Evolutionary conservation across 306 rosid species (phyloP).

Genomic region (Lagenaria siceraria): DNA sequence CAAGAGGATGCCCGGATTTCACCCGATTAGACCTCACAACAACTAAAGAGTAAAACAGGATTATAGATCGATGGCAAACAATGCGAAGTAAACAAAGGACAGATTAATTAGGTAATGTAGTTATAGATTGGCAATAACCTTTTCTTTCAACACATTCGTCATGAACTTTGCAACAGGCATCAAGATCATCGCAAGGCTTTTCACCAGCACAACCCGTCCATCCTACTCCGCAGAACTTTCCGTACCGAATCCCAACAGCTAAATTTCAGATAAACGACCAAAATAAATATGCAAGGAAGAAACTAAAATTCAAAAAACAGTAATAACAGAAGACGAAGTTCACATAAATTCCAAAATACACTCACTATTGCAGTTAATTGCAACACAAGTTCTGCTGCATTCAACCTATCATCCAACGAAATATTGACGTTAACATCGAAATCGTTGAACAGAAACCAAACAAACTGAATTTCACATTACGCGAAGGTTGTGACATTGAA

Average conservation of each 20-base stretch:
- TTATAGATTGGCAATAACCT: slow-evolving; percentile 23
- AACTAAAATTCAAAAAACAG: not conserved
- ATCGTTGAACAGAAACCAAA: not conserved
- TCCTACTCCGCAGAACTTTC: slow-evolving; percentile 82
- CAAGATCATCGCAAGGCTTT: slow-evolving; percentile 82
- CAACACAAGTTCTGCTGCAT: slow-evolving; percentile 61
- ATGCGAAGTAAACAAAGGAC: not conserved
- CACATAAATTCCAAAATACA: not conserved
- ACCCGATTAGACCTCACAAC: not conserved
- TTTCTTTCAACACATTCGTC: slow-evolving; percentile 55
- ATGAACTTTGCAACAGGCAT: slow-evolving; percentile 80
- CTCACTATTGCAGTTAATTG: slow-evolving; percentile 53
- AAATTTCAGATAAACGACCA: not conserved
- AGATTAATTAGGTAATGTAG: not conserved
- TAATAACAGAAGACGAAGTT: not conserved
- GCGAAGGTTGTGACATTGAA: not conserved
- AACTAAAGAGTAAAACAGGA: not conserved
- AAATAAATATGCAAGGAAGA: not conserved
- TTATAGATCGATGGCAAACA: not conserved
- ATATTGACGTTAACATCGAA: not conserved
- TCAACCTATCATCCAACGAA: slow-evolving; percentile 16
- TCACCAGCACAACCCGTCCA: slow-evolving; percentile 74
- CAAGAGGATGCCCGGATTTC: not conserved
- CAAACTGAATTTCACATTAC: not conserved
- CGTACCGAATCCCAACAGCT: slow-evolving; percentile 63